These are phyloP conservation scores for Dendrocalamus sinicus DNA, from an alignment of 176 grass and related monocot genomes.

Conservation along the genomic window DNA sequence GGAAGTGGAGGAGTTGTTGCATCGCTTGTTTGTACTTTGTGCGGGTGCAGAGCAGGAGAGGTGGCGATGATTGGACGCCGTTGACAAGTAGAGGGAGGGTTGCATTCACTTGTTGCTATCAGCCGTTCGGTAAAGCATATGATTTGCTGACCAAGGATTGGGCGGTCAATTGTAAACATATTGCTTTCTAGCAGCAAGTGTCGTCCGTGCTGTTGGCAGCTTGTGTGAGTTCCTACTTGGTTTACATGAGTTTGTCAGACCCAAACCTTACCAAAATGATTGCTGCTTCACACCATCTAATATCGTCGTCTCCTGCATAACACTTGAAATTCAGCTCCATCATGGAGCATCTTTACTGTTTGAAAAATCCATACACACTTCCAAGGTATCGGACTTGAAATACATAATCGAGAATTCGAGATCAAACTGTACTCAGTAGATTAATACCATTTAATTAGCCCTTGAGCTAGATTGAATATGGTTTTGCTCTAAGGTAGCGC, in stretches of 20 bases:
- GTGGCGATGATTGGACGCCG: constrained; percentile 39
- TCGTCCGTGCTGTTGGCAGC: constrained; percentile 15
- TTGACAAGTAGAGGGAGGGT: constrained; percentile 41
- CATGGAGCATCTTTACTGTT: constrained; percentile 23
- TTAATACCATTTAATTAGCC: background rate
- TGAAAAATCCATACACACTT: background rate
- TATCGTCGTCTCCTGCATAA: background rate
- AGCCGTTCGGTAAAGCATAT: constrained; percentile 38
- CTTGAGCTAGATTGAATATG: too few species aligned
- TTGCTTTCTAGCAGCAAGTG: background rate
- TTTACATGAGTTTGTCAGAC: constrained; percentile 7
- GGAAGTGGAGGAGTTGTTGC: constrained; percentile 41
- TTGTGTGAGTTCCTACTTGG: background rate
- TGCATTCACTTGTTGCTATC: constrained; percentile 33
- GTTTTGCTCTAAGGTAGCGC: too few species aligned
- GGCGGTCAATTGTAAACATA: constrained; percentile 30
- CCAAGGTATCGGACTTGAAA: background rate
- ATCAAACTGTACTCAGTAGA: background rate
- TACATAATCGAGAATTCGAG: background rate
- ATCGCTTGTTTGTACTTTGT: background rate
- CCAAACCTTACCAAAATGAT: constrained; percentile 31
- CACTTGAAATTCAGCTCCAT: constrained; percentile 37
- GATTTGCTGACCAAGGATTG: constrained; percentile 48
- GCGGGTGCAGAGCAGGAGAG: background rate
- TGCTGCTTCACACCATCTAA: constrained; percentile 24